Base-by-base conservation (phyloP, 2,329 filamentous ascomycete species). In the Neonectria sp. region DNA sequence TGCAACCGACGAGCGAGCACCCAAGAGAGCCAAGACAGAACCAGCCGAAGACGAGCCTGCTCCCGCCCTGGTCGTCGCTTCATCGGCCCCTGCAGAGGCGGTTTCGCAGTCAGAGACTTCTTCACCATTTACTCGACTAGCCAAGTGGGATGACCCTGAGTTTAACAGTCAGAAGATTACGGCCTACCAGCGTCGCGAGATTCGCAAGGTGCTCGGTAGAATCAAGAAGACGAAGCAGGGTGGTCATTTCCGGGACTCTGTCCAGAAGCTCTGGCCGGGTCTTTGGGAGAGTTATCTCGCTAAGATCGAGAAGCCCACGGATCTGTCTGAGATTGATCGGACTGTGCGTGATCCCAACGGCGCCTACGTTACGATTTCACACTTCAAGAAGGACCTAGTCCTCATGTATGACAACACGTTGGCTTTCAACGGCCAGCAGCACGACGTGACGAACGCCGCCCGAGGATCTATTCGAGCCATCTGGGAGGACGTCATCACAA, bases 191-290 rank as follows among this genome's bases (percentile, higher is more conserved):
- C 86, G 85, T 63, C 88, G 88, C 59, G 91, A 90, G 72, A 85
- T 93, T 49, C 82, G 91, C 37, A 89, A 90, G 68, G 86, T 91
- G 35, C 83, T 95, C 58, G 91, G 90, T 35, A 91, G 92, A 59
- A 86, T 95, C 63, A 97, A 97, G 83, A 96, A 97, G 81, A 95
- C 94, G 53, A 94, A 95, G 78, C 90, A 91, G 67, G 93, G 95
- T 2, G 82, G 83, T 7, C 88, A 92, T 61, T 98, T 97, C 83
- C 87, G 90, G 70, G 87, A 91, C 48, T 92, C 96, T 0, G 96
- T 98, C 8, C 88, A 93, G 78, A 89, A 87, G 45, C 83, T 95
- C 27, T 93, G 92, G 80, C 88, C 97, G 46, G 86, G 84, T 31
- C 90, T 98, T 46, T 94, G 93, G 61, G 90, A 90, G 2, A 93